These are phyloP conservation scores for Mortierella hygrophila DNA, from an alignment of 192 early-diverging fungal genomes.

Conservation along the genomic window DNA sequence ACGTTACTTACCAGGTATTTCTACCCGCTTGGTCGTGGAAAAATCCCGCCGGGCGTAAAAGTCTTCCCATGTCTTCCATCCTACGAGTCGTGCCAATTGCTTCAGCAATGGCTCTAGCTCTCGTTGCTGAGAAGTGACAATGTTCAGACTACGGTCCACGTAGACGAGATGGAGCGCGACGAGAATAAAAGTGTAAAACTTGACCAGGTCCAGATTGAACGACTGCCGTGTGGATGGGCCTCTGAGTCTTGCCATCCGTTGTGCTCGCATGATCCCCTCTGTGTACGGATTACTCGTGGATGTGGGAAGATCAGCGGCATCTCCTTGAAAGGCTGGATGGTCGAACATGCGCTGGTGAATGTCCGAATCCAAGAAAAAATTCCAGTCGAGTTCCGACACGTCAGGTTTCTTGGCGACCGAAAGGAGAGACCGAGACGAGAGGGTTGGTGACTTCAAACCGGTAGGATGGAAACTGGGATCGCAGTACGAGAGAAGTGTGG, in stretches of 20 bases:
- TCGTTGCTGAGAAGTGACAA: conserved; percentile 37
- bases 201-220: conserved; percentile 19
- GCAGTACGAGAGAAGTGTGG: conserved; percentile 55
- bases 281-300: conserved; percentile 15
- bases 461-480: conserved; percentile 25
- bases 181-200: conserved; percentile 56
- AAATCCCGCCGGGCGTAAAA: conserved; percentile 50
- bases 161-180: conserved; percentile 66
- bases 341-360: conserved; percentile 22
- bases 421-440: not conserved
- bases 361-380: conserved; percentile 27
- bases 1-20: conserved; percentile 25
- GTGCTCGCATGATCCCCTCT: conserved; percentile 21
- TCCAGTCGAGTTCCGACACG: conserved; percentile 17
- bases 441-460: conserved; percentile 16
- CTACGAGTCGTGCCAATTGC: conserved; percentile 36
- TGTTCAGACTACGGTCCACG: conserved; percentile 66
- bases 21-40: not conserved
- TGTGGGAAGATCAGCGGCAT: not conserved
- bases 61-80: conserved; percentile 48
- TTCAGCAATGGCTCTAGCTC: conserved; percentile 47
- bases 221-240: conserved; percentile 17
- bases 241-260: conserved; percentile 13
- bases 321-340: conserved; percentile 22
- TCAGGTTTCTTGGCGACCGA: conserved; percentile 7